phyloP scores from a whole-genome alignment of 148 eudicot genomes.

The Spergularia marina region DNA sequence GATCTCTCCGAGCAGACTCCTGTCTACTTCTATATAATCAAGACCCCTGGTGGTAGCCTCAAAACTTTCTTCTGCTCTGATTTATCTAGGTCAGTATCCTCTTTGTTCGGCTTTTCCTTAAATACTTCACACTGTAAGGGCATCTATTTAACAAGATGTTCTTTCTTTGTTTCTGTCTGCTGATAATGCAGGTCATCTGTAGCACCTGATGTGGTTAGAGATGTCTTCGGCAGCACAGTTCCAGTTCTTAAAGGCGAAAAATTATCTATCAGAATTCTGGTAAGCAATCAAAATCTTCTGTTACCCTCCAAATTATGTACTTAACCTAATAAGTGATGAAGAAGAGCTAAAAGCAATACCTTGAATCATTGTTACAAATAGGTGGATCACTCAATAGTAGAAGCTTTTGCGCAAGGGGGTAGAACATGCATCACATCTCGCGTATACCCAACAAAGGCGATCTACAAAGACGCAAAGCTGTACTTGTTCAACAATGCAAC shows the following conservation, averaged over 20 bases:
- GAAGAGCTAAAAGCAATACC: too few relatives aligned
- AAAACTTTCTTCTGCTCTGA: slow-evolving; percentile 68
- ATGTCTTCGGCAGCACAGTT: slow-evolving; percentile 49
- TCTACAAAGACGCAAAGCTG: slow-evolving; percentile 43
- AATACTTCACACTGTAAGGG: background rate
- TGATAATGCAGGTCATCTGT: slow-evolving; percentile 50
- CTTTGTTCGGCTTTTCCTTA: background rate
- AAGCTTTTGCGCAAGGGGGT: slow-evolving; percentile 68
- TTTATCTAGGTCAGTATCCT: slow-evolving; percentile 39
- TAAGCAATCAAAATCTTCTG: slow-evolving; percentile 21
- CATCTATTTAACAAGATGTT: background rate
- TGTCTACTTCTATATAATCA: slow-evolving; percentile 57
- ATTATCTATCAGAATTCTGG: slow-evolving; percentile 55
- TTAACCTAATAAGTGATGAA: too few relatives aligned
- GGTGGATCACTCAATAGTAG: slow-evolving; percentile 83
- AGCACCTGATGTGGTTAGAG: slow-evolving; percentile 55
- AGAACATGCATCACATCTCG: slow-evolving; percentile 65
- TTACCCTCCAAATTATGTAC: background rate
- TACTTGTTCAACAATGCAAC: slow-evolving; percentile 72
- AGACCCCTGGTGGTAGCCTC: slow-evolving; percentile 36
- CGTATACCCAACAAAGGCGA: slow-evolving; percentile 65
- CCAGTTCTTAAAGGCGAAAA: slow-evolving; percentile 61
- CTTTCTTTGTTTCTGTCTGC: background rate
- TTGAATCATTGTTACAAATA: slow-evolving; percentile 8
- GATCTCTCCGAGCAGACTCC: slow-evolving; percentile 57